Evolutionary conservation across 192 early-diverging fungal species (phyloP).

Genomic region (Spizellomyces punctatus): DNA sequence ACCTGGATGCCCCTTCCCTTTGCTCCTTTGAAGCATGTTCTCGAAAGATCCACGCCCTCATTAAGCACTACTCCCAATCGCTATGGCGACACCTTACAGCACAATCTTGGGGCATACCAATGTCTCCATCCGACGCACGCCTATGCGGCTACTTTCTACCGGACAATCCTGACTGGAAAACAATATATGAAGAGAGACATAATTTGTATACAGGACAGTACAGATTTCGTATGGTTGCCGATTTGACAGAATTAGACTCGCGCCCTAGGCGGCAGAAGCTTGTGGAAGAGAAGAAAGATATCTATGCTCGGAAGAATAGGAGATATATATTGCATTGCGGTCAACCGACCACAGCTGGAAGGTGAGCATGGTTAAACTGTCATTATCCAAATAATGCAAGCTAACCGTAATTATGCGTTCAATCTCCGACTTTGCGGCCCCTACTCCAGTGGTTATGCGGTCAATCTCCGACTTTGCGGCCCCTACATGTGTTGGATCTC

Average conservation of each 20-base stretch:
- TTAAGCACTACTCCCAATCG: conserved; percentile 20
- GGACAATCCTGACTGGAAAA: conserved; percentile 23
- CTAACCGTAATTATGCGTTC: conserved; percentile 35
- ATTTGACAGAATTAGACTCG: conserved; percentile 16
- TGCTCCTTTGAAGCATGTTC: conserved; percentile 2
- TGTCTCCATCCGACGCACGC: not conserved
- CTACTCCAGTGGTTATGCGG: conserved; percentile 41
- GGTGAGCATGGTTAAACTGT: conserved; percentile 7
- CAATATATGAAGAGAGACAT: conserved; percentile 22
- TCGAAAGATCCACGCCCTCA: conserved; percentile 11
- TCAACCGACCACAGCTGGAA: conserved; percentile 37
- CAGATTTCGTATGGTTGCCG: conserved; percentile 30
- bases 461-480: conserved; percentile 41
- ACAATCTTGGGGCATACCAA: conserved; percentile 12
- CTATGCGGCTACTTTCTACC: conserved; percentile 18
- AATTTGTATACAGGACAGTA: conserved; percentile 37
- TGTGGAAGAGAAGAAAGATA: conserved; percentile 21
- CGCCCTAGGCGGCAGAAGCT: conserved; percentile 24
- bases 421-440: conserved; percentile 40
- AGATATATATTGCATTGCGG: conserved; percentile 40
- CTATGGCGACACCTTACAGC: conserved; percentile 16
- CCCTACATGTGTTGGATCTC: conserved; percentile 37
- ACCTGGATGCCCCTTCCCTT: conserved; percentile 26
- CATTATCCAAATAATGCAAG: too few species aligned
- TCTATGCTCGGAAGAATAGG: conserved; percentile 5